Evolutionary conservation across 1,284 basidiomycete genomes (phyloP).

Genomic region (Trichosporon ovoides): DNA sequence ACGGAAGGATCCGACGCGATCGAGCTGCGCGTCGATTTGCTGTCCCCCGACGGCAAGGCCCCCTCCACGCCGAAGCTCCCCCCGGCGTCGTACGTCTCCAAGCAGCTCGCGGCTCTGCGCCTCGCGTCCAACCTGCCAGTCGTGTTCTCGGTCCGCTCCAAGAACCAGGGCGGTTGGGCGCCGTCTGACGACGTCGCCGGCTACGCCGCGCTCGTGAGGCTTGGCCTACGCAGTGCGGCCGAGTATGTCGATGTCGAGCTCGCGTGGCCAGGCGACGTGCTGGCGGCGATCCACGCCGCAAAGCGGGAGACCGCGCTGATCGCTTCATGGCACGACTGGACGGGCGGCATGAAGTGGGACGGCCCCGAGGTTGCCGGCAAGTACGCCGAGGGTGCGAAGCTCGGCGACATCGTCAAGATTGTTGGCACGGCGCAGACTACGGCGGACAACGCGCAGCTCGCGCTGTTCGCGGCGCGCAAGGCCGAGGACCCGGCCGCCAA

Average conservation of each 20-base stretch:
- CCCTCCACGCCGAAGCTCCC: slow-evolving; percentile 58
- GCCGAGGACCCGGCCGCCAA: slow-evolving; percentile 53
- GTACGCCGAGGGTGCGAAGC: slow-evolving; percentile 59
- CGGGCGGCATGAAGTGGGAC: slow-evolving; percentile 78
- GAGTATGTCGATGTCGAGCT: slow-evolving; percentile 95
- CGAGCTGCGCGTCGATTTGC: slow-evolving; percentile 87
- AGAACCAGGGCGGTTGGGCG: slow-evolving; percentile 85
- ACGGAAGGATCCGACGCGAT: slow-evolving; percentile 84
- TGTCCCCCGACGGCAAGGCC: slow-evolving; percentile 55
- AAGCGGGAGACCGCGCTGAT: slow-evolving; percentile 77
- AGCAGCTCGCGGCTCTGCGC: slow-evolving; percentile 75
- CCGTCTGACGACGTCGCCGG: slow-evolving; percentile 71
- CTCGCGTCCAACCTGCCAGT: slow-evolving; percentile 75
- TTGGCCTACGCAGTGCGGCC: slow-evolving; percentile 75
- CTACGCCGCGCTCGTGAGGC: slow-evolving; percentile 69
- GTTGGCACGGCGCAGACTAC: slow-evolving; percentile 73
- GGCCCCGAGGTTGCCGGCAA: slow-evolving; percentile 62
- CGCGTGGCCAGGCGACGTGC: slow-evolving; percentile 61
- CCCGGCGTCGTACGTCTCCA: slow-evolving; percentile 65
- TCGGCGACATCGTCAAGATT: slow-evolving; percentile 89
- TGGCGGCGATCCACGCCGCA: slow-evolving; percentile 58
- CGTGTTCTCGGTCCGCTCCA: slow-evolving; percentile 85
- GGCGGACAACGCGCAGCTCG: slow-evolving; percentile 75
- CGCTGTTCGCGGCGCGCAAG: slow-evolving; percentile 60
- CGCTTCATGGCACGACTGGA: slow-evolving; percentile 92